Conservation (phyloP, 2,329 filamentous ascomycete genomes). For the Verticillium nonalfalfae region DNA sequence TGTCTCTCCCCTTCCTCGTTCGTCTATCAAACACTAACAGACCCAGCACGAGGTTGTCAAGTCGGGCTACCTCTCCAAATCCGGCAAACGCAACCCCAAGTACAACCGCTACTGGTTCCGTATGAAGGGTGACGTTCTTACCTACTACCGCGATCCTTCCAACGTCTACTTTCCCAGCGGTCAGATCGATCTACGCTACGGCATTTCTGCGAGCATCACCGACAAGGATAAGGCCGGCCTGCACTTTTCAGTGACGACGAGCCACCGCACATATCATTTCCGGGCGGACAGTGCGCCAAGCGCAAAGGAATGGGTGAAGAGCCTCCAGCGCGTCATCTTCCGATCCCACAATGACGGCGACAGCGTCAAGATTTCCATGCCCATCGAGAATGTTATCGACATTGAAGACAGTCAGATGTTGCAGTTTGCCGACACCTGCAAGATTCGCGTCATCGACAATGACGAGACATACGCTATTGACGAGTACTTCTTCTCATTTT, state of each 20-base stretch:
- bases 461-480: constrained; percentile 94
- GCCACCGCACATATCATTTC: constrained; percentile 80
- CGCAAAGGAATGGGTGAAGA: constrained; percentile 95
- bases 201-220: constrained; percentile 73
- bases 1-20: constrained; percentile 2
- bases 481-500: constrained; percentile 98
- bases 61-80: constrained; percentile 83
- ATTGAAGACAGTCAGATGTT: constrained; percentile 88
- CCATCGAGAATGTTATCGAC: constrained; percentile 83
- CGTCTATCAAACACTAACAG: background rate
- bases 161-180: constrained; percentile 89
- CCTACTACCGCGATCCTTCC: constrained; percentile 78
- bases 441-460: constrained; percentile 86
- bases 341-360: constrained; percentile 93
- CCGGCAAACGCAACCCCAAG: constrained; percentile 78
- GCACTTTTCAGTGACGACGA: constrained; percentile 75
- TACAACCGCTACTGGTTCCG: constrained; percentile 92
- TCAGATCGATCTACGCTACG: constrained; percentile 87
- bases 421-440: constrained; percentile 89
- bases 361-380: constrained; percentile 91
- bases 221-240: constrained; percentile 73
- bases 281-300: constrained; percentile 80
- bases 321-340: constrained; percentile 90
- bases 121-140: constrained; percentile 83
- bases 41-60: constrained; percentile 66